These are phyloP conservation scores for Glarea lozoyensis DNA, from an alignment of 495 filamentous ascomycete genomes.

Conservation along the genomic window DNA sequence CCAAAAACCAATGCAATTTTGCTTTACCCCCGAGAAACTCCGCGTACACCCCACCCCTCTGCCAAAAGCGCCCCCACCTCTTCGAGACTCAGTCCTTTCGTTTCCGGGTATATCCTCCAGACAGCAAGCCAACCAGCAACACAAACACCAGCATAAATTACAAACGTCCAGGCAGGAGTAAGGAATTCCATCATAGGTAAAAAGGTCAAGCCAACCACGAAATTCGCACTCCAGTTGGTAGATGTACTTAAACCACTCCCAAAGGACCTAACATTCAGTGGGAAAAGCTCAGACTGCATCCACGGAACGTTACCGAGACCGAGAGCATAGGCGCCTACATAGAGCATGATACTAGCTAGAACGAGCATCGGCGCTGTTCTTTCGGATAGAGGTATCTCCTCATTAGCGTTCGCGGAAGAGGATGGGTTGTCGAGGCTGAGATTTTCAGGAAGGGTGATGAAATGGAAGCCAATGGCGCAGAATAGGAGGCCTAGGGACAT, in stretches of 20 bases:
- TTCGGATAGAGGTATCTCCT: slow-evolving; percentile 31
- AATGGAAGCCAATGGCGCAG: slow-evolving; percentile 59
- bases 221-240: slow-evolving; percentile 85
- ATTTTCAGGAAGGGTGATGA: slow-evolving; percentile 36
- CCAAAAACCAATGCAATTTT: neutral
- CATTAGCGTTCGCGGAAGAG: slow-evolving; percentile 21
- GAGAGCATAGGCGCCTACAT: slow-evolving; percentile 75
- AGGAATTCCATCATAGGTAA: slow-evolving; percentile 72
- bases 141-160: slow-evolving; percentile 64
- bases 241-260: slow-evolving; percentile 78
- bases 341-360: slow-evolving; percentile 64
- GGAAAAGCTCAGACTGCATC: slow-evolving; percentile 89
- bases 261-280: slow-evolving; percentile 69
- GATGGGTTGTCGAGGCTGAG: slow-evolving; percentile 22
- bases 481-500: slow-evolving; percentile 67
- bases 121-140: slow-evolving; percentile 54
- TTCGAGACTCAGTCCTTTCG: slow-evolving; percentile 70
- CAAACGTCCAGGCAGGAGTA: slow-evolving; percentile 70
- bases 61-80: slow-evolving; percentile 67
- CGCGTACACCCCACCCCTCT: slow-evolving; percentile 63
- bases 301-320: slow-evolving; percentile 91
- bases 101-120: slow-evolving; percentile 76
- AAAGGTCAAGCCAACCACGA: slow-evolving; percentile 80
- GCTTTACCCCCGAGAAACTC: slow-evolving; percentile 13
- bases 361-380: slow-evolving; percentile 32